Percentiles rank a stretch among this genome's conserved stretches.
Conservation (phyloP, 306 rosid species). For the Abrus pulchellus region DNA sequence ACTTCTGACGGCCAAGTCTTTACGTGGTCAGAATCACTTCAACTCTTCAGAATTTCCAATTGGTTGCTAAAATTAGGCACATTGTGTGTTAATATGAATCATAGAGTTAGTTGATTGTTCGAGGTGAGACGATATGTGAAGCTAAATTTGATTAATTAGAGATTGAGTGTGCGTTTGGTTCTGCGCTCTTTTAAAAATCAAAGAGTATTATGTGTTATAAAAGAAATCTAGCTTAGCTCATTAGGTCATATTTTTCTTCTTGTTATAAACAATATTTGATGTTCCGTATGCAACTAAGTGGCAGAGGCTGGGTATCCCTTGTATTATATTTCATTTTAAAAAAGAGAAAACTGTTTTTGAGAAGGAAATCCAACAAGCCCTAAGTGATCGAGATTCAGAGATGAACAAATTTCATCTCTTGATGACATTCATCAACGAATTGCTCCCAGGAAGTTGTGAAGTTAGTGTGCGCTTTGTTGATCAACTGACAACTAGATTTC, state of each 20-base stretch:
- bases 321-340: no score
- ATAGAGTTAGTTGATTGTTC: background rate
- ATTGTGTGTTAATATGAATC: background rate
- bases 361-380: no score
- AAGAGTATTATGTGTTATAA: background rate
- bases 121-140: background rate
- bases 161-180: background rate
- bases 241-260: background rate
- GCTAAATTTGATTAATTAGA: background rate
- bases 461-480: background rate
- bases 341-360: no score
- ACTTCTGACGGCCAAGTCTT: slow-evolving; percentile 72
- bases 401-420: background rate
- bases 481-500: background rate
- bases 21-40: slow-evolving; percentile 81
- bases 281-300: background rate
- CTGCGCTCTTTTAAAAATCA: background rate
- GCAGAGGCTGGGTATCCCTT: no score
- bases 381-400: background rate
- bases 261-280: background rate
- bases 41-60: slow-evolving; percentile 6
- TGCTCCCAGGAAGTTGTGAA: background rate
- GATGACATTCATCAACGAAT: background rate
- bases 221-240: background rate
- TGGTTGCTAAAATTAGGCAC: background rate